phyloP scores from a whole-genome alignment of 495 filamentous ascomycete genomes.

The Clohesyomyces aquaticus region DNA sequence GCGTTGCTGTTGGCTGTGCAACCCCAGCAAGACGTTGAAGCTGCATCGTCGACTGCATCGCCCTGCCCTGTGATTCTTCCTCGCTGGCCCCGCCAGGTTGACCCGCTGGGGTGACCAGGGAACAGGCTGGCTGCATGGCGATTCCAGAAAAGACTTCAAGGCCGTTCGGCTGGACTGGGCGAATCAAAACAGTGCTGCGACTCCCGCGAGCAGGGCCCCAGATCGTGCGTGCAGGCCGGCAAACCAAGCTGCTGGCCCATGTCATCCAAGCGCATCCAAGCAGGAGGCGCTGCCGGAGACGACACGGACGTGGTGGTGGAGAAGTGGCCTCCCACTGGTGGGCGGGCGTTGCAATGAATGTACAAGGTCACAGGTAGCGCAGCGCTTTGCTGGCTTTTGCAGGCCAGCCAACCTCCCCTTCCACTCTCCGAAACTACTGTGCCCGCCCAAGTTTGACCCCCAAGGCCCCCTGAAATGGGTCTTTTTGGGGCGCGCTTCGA shows the following conservation, averaged over 20 bases:
- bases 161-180: constrained; percentile 35
- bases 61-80: constrained; percentile 14
- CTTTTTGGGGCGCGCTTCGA: constrained; percentile 8
- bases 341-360: constrained; percentile 3
- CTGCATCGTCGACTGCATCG: constrained; percentile 29
- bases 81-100: constrained; percentile 13
- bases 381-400: background rate
- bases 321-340: constrained; percentile 8
- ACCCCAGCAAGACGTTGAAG: constrained; percentile 21
- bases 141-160: constrained; percentile 37
- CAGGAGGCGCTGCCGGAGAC: constrained; percentile 1
- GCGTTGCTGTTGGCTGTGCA: constrained; percentile 37
- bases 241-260: constrained; percentile 35
- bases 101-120: background rate
- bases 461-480: constrained; percentile 26
- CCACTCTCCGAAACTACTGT: constrained; percentile 39
- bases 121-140: constrained; percentile 23
- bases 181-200: constrained; percentile 23
- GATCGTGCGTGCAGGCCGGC: constrained; percentile 37
- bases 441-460: constrained; percentile 28
- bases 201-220: constrained; percentile 27
- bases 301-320: background rate
- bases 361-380: constrained; percentile 5
- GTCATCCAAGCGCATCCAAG: constrained; percentile 18
- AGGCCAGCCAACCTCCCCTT: constrained; percentile 6